Conservation (phyloP, 2,329 filamentous ascomycete species). For the Fusarium napiforme region DNA sequence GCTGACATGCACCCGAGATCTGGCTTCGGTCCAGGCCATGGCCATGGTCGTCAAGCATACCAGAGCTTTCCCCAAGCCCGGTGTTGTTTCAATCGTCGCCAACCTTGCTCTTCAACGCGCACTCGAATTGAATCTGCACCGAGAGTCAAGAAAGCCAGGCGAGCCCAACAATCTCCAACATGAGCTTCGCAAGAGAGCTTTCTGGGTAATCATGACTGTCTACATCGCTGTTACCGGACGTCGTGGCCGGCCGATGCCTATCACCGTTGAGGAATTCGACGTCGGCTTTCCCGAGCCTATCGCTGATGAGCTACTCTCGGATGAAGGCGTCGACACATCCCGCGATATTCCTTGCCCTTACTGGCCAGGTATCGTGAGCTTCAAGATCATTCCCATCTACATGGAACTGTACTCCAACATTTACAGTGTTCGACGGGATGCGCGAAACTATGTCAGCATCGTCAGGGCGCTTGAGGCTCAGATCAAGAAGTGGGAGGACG, state of each 20-base stretch:
- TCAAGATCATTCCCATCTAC: slow-evolving; percentile 73
- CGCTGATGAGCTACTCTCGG: slow-evolving; percentile 75
- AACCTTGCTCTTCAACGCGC: slow-evolving; percentile 74
- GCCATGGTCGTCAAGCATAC: slow-evolving; percentile 77
- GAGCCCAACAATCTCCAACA: slow-evolving; percentile 69
- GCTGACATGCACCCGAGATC: slow-evolving; percentile 68
- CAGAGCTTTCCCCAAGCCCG: slow-evolving; percentile 82
- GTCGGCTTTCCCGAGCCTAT: slow-evolving; percentile 79
- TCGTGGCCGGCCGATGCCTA: slow-evolving; percentile 80
- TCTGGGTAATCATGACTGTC: slow-evolving; percentile 77
- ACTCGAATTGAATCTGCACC: slow-evolving; percentile 80
- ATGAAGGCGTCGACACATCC: slow-evolving; percentile 69
- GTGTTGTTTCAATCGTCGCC: slow-evolving; percentile 75
- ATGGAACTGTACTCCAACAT: slow-evolving; percentile 81
- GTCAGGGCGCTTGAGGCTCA: slow-evolving; percentile 74
- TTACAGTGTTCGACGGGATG: slow-evolving; percentile 74
- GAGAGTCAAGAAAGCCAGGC: slow-evolving; percentile 66
- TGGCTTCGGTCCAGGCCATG: slow-evolving; percentile 78
- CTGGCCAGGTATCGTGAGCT: slow-evolving; percentile 72
- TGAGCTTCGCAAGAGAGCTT: slow-evolving; percentile 81
- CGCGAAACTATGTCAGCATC: slow-evolving; percentile 70
- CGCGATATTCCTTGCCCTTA: slow-evolving; percentile 71
- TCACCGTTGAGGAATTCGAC: slow-evolving; percentile 80
- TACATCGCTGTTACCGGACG: slow-evolving; percentile 78
- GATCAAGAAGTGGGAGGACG: slow-evolving; percentile 70